Conservation (phyloP, 768 basidiomycete genomes). For the Hysterangium stoloniferum region DNA sequence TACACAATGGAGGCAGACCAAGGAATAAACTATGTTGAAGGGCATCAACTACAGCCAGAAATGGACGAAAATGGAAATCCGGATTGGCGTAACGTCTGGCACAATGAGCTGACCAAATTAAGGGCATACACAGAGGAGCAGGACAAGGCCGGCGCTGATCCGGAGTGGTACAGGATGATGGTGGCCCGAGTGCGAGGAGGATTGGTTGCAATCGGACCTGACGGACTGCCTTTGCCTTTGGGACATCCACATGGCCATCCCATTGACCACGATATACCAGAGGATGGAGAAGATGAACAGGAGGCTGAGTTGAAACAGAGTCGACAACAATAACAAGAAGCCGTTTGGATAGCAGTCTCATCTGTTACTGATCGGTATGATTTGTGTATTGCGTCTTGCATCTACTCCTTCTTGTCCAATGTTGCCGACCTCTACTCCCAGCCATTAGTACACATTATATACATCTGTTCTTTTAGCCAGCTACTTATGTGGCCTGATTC, state of each 20-base stretch:
- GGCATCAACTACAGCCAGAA: conserved; percentile 21
- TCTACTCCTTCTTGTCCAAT: too few species aligned
- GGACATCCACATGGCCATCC: neutral
- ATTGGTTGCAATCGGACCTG: conserved; percentile 38
- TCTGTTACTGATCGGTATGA: too few species aligned
- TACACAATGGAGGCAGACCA: conserved; percentile 6
- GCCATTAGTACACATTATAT: too few species aligned
- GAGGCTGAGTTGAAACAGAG: neutral
- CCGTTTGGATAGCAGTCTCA: neutral
- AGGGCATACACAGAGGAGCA: conserved; percentile 74
- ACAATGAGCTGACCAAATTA: conserved; percentile 70
- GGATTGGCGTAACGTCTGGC: conserved; percentile 73
- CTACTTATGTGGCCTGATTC: too few species aligned
- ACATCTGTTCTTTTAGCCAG: too few species aligned
- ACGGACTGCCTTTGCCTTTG: conserved; percentile 18
- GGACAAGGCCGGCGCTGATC: conserved; percentile 72
- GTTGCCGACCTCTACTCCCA: too few species aligned
- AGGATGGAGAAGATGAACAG: conserved; percentile 9
- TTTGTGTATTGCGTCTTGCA: too few species aligned
- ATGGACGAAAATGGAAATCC: conserved; percentile 73
- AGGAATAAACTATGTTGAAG: neutral
- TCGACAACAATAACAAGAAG: conserved; percentile 1
- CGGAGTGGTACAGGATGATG: conserved; percentile 86
- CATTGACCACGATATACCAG: conserved; percentile 9
- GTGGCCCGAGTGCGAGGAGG: conserved; percentile 67